Conservation (phyloP, 805 yeast genomes). For the Naumovozyma dairenensis region DNA sequence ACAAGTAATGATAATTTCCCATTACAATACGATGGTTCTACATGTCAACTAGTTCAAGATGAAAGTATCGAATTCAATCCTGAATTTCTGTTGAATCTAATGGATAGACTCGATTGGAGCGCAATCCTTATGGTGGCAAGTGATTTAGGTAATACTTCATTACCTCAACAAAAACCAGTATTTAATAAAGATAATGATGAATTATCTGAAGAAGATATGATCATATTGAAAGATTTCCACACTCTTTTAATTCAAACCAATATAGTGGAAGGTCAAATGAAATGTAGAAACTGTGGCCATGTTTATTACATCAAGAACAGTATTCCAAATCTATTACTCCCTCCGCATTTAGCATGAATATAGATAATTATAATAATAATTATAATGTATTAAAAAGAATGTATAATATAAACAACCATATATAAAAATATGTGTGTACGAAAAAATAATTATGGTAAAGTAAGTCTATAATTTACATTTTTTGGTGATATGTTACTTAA, state of each 20-base stretch:
- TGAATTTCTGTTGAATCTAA: constrained; percentile 63
- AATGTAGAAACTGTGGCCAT: constrained; percentile 77
- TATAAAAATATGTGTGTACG: no score
- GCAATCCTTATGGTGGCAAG: constrained; percentile 70
- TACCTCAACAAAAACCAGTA: constrained; percentile 57
- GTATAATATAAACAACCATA: no score
- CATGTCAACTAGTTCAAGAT: constrained; percentile 63
- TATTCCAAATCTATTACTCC: constrained; percentile 86
- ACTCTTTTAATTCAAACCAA: constrained; percentile 73
- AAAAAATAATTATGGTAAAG: no score
- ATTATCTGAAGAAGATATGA: constrained; percentile 31
- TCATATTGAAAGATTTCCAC: constrained; percentile 66
- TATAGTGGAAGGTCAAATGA: constrained; percentile 82
- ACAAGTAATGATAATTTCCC: constrained; percentile 73
- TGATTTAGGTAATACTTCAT: constrained; percentile 56
- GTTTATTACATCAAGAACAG: constrained; percentile 83
- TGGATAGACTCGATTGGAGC: constrained; percentile 80
- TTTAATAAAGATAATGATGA: constrained; percentile 26
- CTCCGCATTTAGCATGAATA: constrained; percentile 76
- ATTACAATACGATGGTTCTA: constrained; percentile 43
- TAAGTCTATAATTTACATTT: no score
- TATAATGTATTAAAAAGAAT: no score
- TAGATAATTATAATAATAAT: no score
- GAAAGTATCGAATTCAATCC: constrained; percentile 70
- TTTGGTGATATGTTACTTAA: no score